Evolutionary conservation across 2,329 filamentous ascomycete genomes (phyloP).

Genomic region (Coniosporium tulheliwenetii): DNA sequence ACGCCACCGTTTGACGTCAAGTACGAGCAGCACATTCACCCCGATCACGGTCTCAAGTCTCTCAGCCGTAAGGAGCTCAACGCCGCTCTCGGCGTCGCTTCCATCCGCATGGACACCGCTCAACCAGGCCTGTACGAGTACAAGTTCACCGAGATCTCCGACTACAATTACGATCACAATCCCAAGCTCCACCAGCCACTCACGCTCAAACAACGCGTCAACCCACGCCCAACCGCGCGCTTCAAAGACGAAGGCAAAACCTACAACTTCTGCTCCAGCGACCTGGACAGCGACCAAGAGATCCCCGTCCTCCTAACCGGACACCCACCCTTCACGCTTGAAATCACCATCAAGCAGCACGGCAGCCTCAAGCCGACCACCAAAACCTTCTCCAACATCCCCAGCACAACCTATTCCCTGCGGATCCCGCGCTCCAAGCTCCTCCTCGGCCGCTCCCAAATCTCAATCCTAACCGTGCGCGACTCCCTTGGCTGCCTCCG

Average conservation of each 20-base stretch:
- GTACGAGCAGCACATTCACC: conserved; percentile 64
- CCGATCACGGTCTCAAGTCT: conserved; percentile 48
- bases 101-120: conserved; percentile 72
- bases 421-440: conserved; percentile 73
- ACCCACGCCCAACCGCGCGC: conserved; percentile 64
- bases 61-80: conserved; percentile 58
- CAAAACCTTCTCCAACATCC: conserved; percentile 67
- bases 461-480: conserved; percentile 78
- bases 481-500: conserved; percentile 78
- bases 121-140: conserved; percentile 77
- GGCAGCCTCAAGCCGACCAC: conserved; percentile 65
- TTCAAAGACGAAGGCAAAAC: conserved; percentile 81
- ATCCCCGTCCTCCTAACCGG: conserved; percentile 80
- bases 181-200: conserved; percentile 49
- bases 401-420: conserved; percentile 58
- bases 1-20: conserved; percentile 68
- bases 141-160: conserved; percentile 65
- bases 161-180: conserved; percentile 71
- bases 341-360: conserved; percentile 87
- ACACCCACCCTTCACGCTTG: conserved; percentile 72
- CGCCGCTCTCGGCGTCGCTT: conserved; percentile 58
- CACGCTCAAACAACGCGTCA: conserved; percentile 65
- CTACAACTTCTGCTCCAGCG: conserved; percentile 87
- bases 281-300: conserved; percentile 64
- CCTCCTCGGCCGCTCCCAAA: conserved; percentile 74